A percentile compares a stretch with the other conserved stretches of the same genome.
phyloP scores from a whole-genome alignment of 169 alveolate species.

The Eimeria maxima region DNA sequence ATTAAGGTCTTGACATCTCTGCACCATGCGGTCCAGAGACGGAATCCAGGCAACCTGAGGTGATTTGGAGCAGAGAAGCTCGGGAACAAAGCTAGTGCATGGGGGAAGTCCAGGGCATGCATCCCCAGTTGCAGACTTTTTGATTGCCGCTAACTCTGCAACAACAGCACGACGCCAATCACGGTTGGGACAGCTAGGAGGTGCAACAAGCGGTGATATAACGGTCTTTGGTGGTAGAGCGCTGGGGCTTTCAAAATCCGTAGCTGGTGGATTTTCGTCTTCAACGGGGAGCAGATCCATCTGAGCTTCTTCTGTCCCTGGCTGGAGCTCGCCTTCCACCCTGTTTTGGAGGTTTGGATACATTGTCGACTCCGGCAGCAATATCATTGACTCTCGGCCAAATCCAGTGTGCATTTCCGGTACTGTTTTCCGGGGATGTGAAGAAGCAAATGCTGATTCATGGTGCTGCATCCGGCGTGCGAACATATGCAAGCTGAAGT shows the following conservation, averaged over 20 bases:
- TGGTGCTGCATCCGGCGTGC: slow-evolving; percentile 70
- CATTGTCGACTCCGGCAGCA: slow-evolving; percentile 45
- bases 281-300: not conserved
- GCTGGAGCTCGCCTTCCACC: not conserved
- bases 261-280: slow-evolving; percentile 11
- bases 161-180: slow-evolving; percentile 66
- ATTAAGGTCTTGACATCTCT: slow-evolving; percentile 21
- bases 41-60: slow-evolving; percentile 72
- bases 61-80: slow-evolving; percentile 46
- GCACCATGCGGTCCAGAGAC: slow-evolving; percentile 22
- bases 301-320: not conserved
- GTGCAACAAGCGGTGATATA: slow-evolving; percentile 23
- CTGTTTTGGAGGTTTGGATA: not conserved
- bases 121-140: slow-evolving; percentile 24
- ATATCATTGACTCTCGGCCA: slow-evolving; percentile 26
- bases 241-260: not conserved
- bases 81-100: slow-evolving; percentile 58
- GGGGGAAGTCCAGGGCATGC: slow-evolving; percentile 26
- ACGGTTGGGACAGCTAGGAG: not conserved
- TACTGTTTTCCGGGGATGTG: slow-evolving; percentile 34
- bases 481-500: slow-evolving; percentile 75
- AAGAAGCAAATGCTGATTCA: not conserved
- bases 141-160: slow-evolving; percentile 34
- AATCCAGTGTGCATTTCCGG: slow-evolving; percentile 69
- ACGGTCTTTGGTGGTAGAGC: not conserved